Evolutionary conservation across 805 yeast species (phyloP).

Genomic region (Clavispora vitiphila): DNA sequence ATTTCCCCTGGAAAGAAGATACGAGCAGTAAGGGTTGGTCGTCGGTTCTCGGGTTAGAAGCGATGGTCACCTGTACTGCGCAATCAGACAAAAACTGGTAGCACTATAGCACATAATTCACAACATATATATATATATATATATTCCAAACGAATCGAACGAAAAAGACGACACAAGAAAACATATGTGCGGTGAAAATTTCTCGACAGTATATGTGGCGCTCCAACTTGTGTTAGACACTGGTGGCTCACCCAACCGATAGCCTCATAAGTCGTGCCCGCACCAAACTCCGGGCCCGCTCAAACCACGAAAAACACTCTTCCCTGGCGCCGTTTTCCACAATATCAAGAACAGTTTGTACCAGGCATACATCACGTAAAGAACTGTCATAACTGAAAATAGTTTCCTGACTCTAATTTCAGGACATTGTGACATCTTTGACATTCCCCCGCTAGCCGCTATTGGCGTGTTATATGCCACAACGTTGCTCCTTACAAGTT

Average conservation of each 20-base stretch:
- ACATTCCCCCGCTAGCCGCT: background rate
- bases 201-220: too few relatives aligned
- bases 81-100: background rate
- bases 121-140: too few relatives aligned
- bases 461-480: background rate
- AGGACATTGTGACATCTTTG: background rate
- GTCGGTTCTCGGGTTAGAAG: background rate
- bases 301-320: background rate
- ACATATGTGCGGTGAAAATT: too few relatives aligned
- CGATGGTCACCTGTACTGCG: background rate
- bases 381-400: background rate
- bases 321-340: background rate
- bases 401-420: background rate
- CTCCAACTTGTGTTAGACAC: too few relatives aligned
- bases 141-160: too few relatives aligned
- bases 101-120: too few relatives aligned
- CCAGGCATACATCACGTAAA: slow-evolving; percentile 1
- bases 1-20: too few relatives aligned
- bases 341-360: background rate
- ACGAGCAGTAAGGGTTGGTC: too few relatives aligned
- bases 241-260: background rate
- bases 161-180: too few relatives aligned
- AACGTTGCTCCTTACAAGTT: background rate
- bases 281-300: slow-evolving; percentile 1
- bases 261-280: background rate